Conservation (phyloP, 768 basidiomycete species). For the Nidularia sp. region DNA sequence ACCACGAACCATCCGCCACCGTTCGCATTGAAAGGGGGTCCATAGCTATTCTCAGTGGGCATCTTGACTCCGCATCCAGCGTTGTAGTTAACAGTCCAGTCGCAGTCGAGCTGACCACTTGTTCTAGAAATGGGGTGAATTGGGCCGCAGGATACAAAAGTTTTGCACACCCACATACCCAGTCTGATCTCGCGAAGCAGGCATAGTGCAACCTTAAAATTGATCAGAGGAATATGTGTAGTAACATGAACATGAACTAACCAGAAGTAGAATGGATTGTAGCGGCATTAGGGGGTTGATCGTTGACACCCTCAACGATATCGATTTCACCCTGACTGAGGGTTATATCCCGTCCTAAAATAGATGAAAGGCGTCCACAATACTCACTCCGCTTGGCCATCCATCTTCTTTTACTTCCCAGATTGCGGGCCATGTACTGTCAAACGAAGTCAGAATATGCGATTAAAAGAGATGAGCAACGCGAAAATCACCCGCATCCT, state of each 20-base stretch:
- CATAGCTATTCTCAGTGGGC: neutral
- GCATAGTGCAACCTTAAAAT: neutral
- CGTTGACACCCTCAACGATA: conserved; percentile 1
- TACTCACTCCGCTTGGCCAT: neutral
- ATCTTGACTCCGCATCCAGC: neutral
- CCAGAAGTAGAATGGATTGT: neutral
- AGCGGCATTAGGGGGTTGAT: neutral
- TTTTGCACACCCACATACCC: neutral
- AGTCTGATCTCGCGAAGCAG: neutral
- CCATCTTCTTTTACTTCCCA: neutral
- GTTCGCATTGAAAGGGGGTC: neutral
- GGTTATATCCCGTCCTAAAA: neutral
- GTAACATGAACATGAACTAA: neutral
- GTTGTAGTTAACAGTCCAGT: neutral
- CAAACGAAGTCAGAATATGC: neutral
- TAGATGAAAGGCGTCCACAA: neutral
- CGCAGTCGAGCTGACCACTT: neutral
- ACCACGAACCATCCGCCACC: conserved; percentile 1
- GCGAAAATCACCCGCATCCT: neutral
- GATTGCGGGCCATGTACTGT: neutral
- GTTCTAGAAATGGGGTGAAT: neutral
- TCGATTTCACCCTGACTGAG: neutral
- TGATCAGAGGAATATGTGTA: neutral
- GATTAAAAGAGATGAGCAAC: neutral
- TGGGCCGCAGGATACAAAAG: neutral